These are phyloP conservation scores for Heliamphora exappendiculata DNA, from an alignment of 148 eudicot genomes.

Conservation along the genomic window DNA sequence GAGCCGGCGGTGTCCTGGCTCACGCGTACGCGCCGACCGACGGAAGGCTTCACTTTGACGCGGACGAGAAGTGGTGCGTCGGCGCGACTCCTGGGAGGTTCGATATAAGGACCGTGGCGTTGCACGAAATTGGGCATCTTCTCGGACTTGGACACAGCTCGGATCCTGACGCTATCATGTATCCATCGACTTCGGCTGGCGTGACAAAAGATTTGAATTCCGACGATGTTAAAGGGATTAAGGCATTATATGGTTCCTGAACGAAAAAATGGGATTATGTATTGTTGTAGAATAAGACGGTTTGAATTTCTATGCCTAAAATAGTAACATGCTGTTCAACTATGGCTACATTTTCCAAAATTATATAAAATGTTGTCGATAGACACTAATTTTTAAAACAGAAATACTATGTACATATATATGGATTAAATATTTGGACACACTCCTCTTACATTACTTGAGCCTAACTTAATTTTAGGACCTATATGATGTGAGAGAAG, in stretches of 20 bases:
- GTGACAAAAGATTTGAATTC: not conserved
- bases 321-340: too few relatives aligned
- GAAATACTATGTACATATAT: too few relatives aligned
- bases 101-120: constrained; percentile 17
- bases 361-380: too few relatives aligned
- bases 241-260: not conserved
- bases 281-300: too few relatives aligned
- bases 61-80: constrained; percentile 3
- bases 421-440: too few relatives aligned
- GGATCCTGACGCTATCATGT: constrained; percentile 16
- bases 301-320: too few relatives aligned
- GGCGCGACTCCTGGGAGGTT: not conserved
- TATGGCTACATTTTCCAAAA: too few relatives aligned
- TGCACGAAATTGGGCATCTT: constrained; percentile 31
- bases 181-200: not conserved
- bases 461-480: too few relatives aligned
- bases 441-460: too few relatives aligned
- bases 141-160: constrained; percentile 23
- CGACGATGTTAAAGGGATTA: not conserved
- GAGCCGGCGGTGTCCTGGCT: constrained; percentile 6
- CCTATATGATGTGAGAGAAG: too few relatives aligned
- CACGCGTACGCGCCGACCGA: constrained; percentile 18
- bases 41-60: constrained; percentile 21
- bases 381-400: too few relatives aligned
- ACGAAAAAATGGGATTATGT: too few relatives aligned